phyloP scores from a whole-genome alignment of 495 filamentous ascomycete species.

The Filosporella fistucella region DNA sequence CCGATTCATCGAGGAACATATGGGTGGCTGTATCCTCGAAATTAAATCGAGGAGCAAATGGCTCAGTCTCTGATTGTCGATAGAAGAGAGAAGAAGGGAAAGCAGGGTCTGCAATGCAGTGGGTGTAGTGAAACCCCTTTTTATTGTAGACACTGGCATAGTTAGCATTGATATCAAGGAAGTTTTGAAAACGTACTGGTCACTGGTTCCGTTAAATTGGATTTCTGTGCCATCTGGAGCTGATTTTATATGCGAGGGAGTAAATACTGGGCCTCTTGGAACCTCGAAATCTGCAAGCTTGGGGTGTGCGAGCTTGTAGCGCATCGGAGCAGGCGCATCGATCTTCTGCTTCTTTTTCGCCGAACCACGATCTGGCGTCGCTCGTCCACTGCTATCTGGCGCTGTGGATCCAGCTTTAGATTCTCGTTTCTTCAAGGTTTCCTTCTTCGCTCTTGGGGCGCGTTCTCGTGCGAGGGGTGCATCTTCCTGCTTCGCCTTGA shows the following conservation, averaged over 20 bases:
- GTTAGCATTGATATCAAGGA: background rate
- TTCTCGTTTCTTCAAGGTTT: conserved; percentile 74
- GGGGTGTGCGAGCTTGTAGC: conserved; percentile 56
- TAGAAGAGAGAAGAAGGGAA: conserved; percentile 87
- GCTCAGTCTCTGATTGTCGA: conserved; percentile 79
- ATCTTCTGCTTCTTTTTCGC: conserved; percentile 44
- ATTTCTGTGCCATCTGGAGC: conserved; percentile 40
- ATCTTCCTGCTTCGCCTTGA: conserved; percentile 23
- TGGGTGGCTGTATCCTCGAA: conserved; percentile 87
- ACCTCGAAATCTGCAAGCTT: conserved; percentile 54
- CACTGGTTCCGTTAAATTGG: conserved; percentile 57
- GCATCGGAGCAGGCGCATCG: conserved; percentile 35
- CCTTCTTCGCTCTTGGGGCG: conserved; percentile 55
- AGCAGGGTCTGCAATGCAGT: conserved; percentile 81
- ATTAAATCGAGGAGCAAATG: conserved; percentile 76
- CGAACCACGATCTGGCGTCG: conserved; percentile 44
- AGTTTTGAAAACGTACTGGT: conserved; percentile 47
- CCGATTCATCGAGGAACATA: conserved; percentile 60
- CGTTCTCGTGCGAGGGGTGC: conserved; percentile 34
- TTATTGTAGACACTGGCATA: conserved; percentile 73
- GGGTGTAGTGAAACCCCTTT: conserved; percentile 84
- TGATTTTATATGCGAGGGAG: conserved; percentile 39
- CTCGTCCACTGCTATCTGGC: conserved; percentile 38
- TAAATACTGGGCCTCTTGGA: conserved; percentile 50
- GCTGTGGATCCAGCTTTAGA: conserved; percentile 48